These are phyloP conservation scores for Trypanosoma vivax DNA, from an alignment of 208 protist genomes.

Conservation along the genomic window DNA sequence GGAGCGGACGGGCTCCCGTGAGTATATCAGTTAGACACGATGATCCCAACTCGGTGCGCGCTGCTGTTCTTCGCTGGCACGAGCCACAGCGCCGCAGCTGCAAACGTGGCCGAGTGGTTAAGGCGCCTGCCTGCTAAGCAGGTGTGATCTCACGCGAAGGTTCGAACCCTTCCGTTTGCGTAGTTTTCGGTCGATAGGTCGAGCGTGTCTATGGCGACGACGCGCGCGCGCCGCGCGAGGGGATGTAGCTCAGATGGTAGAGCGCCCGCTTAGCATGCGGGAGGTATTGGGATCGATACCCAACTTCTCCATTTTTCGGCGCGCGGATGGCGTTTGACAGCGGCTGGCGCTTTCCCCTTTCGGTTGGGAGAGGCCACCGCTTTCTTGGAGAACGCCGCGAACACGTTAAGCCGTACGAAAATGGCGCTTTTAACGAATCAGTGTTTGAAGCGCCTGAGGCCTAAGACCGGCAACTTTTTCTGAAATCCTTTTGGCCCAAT, in stretches of 20 bases:
- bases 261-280: constrained; percentile 91
- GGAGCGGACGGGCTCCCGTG: neutral
- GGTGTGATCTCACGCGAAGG: constrained; percentile 88
- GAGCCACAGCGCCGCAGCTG: too few species aligned
- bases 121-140: constrained; percentile 89
- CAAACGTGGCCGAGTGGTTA: constrained; percentile 89
- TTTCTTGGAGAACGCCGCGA: too few species aligned
- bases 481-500: too few species aligned
- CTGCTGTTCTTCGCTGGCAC: neutral
- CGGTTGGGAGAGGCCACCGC: neutral
- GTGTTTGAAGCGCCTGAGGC: too few species aligned
- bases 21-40: too few species aligned
- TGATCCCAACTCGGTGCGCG: too few species aligned
- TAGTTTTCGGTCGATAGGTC: constrained; percentile 21
- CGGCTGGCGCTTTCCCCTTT: neutral
- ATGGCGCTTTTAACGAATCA: too few species aligned
- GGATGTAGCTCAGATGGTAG: constrained; percentile 89
- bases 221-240: constrained; percentile 8
- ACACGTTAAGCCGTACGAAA: too few species aligned
- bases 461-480: too few species aligned
- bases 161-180: constrained; percentile 88
- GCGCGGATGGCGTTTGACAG: neutral
- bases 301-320: constrained; percentile 73
- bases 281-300: constrained; percentile 92
- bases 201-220: neutral